Conservation (phyloP, 2,329 filamentous ascomycete species). For the Aureobasidium melanogenum region DNA sequence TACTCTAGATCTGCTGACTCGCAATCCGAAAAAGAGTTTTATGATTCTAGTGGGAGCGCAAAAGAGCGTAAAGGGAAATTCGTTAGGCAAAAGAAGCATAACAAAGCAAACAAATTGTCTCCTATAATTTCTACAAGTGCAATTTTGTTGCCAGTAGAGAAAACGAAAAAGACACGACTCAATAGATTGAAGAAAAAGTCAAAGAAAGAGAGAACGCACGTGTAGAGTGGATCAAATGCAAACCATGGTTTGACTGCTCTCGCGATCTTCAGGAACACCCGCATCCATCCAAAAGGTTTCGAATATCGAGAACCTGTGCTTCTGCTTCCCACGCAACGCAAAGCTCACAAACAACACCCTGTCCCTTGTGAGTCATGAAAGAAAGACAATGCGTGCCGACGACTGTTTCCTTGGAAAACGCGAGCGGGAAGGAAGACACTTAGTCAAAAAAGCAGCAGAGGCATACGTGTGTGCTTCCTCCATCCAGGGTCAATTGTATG, state of each 20-base stretch:
- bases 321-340: background rate
- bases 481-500: background rate
- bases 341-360: background rate
- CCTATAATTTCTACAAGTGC: background rate
- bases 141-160: background rate
- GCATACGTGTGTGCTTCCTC: background rate
- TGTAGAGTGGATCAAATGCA: background rate
- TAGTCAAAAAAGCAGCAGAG: background rate
- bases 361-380: background rate
- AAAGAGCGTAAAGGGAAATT: background rate
- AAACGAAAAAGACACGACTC: background rate
- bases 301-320: background rate
- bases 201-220: background rate
- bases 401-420: background rate
- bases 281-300: background rate
- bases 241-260: background rate
- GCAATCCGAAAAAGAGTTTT: background rate
- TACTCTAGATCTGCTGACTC: background rate
- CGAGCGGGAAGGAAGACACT: background rate
- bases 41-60: background rate
- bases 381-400: background rate
- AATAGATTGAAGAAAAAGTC: background rate
- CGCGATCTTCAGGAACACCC: slow-evolving; percentile 9
- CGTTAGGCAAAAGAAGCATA: background rate
- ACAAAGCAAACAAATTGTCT: background rate